These are phyloP conservation scores for Chrysosporium keratinophilum DNA, from an alignment of 2,329 filamentous ascomycete genomes.

Conservation along the genomic window DNA sequence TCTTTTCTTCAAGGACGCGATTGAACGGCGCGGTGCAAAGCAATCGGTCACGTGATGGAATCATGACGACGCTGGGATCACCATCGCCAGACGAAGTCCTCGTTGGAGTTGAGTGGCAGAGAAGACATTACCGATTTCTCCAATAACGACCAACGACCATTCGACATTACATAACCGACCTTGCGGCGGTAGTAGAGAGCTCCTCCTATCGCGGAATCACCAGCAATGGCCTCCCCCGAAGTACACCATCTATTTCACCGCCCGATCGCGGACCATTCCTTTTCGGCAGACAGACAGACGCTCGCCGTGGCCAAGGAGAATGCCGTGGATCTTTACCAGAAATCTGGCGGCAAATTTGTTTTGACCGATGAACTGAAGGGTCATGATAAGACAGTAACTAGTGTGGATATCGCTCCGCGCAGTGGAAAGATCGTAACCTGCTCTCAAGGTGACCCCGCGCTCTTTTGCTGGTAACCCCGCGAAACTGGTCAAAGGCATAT, in stretches of 20 bases:
- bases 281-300: constrained; percentile 80
- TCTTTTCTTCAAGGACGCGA: not conserved
- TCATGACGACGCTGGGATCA: not conserved
- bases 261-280: constrained; percentile 94
- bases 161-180: not conserved
- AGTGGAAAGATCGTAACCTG: constrained; percentile 94
- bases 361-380: constrained; percentile 88
- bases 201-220: constrained; percentile 65
- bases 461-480: not conserved
- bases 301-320: constrained; percentile 87
- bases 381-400: constrained; percentile 93
- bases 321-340: constrained; percentile 76
- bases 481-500: not conserved
- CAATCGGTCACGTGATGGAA: not conserved
- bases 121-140: not conserved
- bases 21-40: not conserved
- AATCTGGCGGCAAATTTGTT: constrained; percentile 62
- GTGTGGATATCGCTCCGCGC: constrained; percentile 85
- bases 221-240: constrained; percentile 68
- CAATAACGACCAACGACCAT: not conserved
- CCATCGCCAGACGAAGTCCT: not conserved
- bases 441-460: constrained; percentile 60
- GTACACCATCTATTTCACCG: constrained; percentile 95
- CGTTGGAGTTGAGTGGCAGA: no score
- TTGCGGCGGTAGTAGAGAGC: constrained; percentile 84